Evolutionary conservation across 2,329 filamentous ascomycete species (phyloP).

Genomic region (Monosporascus ibericus): DNA sequence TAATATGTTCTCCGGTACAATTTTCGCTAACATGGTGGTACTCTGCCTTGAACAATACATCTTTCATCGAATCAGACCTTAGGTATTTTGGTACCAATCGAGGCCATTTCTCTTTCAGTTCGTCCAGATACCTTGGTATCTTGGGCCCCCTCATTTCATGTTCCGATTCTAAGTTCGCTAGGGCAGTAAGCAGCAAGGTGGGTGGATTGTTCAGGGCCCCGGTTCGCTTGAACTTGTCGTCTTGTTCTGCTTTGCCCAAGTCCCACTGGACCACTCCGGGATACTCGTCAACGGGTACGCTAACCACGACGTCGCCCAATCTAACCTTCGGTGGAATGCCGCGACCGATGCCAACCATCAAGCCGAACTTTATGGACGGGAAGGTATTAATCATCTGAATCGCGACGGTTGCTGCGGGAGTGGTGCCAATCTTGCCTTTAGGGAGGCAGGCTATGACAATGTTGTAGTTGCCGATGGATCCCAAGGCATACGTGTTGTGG

Average conservation of each 20-base stretch:
- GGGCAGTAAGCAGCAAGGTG: slow-evolving; percentile 9
- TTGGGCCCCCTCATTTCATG: slow-evolving; percentile 9
- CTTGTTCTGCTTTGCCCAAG: slow-evolving; percentile 11
- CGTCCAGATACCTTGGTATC: slow-evolving; percentile 11
- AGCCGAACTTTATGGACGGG: slow-evolving; percentile 26
- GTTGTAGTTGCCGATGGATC: slow-evolving; percentile 13
- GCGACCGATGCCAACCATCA: slow-evolving; percentile 38
- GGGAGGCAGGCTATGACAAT: slow-evolving; percentile 17
- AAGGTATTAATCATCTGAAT: slow-evolving; percentile 26
- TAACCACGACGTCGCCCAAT: slow-evolving; percentile 22
- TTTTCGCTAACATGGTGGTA: slow-evolving; percentile 2
- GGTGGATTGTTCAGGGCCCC: slow-evolving; percentile 15
- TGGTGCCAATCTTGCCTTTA: slow-evolving; percentile 25
- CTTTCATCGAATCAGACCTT: slow-evolving; percentile 8
- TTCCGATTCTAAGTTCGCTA: slow-evolving; percentile 9
- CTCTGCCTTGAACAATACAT: slow-evolving; percentile 8
- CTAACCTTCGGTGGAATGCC: slow-evolving; percentile 14
- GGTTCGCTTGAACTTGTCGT: slow-evolving; percentile 9
- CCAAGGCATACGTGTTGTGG: slow-evolving; percentile 13
- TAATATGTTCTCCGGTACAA: neutral
- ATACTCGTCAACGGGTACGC: slow-evolving; percentile 5
- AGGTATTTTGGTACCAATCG: slow-evolving; percentile 11
- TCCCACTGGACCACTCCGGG: slow-evolving; percentile 21
- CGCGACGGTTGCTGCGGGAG: slow-evolving; percentile 25
- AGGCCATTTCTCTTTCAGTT: slow-evolving; percentile 11